Percentiles rank a stretch among this genome's conserved stretches.
Evolutionary conservation across 1,284 basidiomycete species (phyloP).

Genomic region (Heterobasidion annosum): DNA sequence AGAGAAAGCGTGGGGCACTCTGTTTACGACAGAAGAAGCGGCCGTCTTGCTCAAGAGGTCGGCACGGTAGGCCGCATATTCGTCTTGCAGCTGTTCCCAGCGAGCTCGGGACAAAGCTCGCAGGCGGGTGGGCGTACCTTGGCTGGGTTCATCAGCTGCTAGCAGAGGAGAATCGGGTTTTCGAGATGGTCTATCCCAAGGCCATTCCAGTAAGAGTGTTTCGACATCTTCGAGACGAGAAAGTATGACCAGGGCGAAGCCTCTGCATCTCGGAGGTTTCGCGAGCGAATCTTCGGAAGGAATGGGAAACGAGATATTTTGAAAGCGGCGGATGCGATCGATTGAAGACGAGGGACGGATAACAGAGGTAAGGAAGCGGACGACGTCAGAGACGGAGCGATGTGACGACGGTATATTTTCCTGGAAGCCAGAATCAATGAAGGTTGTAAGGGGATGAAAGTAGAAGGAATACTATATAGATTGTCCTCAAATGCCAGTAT

Average conservation of each 20-base stretch:
- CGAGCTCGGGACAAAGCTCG: conserved; percentile 42
- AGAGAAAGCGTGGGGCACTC: not conserved
- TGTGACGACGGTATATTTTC: conserved; percentile 57
- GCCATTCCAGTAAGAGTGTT: conserved; percentile 41
- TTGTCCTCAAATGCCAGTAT: conserved; percentile 51
- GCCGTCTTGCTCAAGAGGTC: conserved; percentile 38
- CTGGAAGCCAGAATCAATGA: conserved; percentile 23
- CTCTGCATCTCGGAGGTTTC: conserved; percentile 50
- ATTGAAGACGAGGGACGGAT: conserved; percentile 11
- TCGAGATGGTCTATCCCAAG: conserved; percentile 36
- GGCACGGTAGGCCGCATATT: conserved; percentile 54
- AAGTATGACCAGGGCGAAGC: conserved; percentile 62
- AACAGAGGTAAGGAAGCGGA: conserved; percentile 37
- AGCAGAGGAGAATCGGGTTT: not conserved
- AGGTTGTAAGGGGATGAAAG: not conserved
- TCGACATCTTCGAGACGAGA: conserved; percentile 27
- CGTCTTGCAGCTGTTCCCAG: conserved; percentile 55
- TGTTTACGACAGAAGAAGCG: conserved; percentile 1
- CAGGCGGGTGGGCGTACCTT: conserved; percentile 29
- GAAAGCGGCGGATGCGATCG: conserved; percentile 22
- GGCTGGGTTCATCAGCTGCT: not conserved
- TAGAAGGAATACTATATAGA: conserved; percentile 47
- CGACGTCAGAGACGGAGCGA: conserved; percentile 37
- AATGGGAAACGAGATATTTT: conserved; percentile 44
- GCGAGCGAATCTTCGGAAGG: conserved; percentile 52